Percentiles rank a stretch among this genome's conserved stretches.
These are phyloP conservation scores for Fusarium fujikuroi DNA, from an alignment of 2,329 filamentous ascomycete species.

Conservation along the genomic window DNA sequence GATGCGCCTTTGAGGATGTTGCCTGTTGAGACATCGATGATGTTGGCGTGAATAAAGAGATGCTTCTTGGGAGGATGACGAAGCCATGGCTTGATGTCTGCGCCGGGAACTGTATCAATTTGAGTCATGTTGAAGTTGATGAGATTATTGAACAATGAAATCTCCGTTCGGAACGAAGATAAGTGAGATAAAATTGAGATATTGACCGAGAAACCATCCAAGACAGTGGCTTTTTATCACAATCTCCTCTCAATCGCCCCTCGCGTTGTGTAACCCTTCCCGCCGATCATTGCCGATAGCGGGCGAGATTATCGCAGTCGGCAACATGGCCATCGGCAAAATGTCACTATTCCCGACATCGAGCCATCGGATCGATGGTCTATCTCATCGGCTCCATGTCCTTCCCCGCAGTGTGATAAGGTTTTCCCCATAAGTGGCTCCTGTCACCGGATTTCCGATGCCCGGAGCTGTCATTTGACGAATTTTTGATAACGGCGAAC, in stretches of 20 bases:
- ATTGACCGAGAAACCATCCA: neutral
- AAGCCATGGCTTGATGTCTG: conserved; percentile 6
- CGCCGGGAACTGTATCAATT: neutral
- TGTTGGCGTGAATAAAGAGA: neutral
- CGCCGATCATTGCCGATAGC: neutral
- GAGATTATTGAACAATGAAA: neutral
- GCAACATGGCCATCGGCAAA: neutral
- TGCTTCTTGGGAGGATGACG: neutral
- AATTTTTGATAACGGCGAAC: neutral
- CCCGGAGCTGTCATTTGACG: neutral
- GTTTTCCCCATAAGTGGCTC: neutral
- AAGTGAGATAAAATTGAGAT: neutral
- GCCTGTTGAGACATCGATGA: neutral
- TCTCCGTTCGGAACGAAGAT: neutral
- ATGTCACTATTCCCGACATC: neutral
- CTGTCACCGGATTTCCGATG: neutral
- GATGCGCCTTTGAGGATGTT: neutral
- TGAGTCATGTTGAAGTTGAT: neutral
- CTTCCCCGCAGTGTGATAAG: neutral
- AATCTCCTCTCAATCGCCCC: neutral
- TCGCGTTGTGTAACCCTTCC: neutral
- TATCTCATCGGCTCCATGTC: neutral
- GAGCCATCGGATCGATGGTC: conserved; percentile 11
- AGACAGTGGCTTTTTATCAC: conserved; percentile 6
- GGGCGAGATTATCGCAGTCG: neutral